Percentiles rank a stretch among this genome's conserved stretches.
These are phyloP conservation scores for Annulohypoxylon nitens DNA, from an alignment of 495 filamentous ascomycete species.

Conservation along the genomic window DNA sequence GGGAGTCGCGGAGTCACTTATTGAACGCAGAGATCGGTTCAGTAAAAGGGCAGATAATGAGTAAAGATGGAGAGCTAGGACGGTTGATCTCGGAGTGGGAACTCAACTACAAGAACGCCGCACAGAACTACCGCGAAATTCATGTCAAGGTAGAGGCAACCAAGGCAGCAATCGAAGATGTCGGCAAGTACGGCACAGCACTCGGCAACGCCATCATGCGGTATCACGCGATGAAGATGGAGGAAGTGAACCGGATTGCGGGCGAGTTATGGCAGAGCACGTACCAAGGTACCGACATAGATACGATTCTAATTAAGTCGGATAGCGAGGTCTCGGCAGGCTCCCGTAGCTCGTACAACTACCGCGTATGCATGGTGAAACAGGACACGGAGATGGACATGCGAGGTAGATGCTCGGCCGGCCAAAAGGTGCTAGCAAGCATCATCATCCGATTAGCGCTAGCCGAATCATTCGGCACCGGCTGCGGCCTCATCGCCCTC, in stretches of 20 bases:
- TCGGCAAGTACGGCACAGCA: conserved; percentile 81
- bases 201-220: conserved; percentile 97
- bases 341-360: conserved; percentile 88
- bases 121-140: conserved; percentile 83
- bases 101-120: conserved; percentile 86
- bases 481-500: conserved; percentile 95
- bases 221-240: conserved; percentile 96
- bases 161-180: conserved; percentile 90
- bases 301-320: conserved; percentile 93
- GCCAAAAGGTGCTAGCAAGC: conserved; percentile 94
- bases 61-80: conserved; percentile 82
- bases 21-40: conserved; percentile 63
- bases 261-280: conserved; percentile 96
- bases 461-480: conserved; percentile 95
- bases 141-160: conserved; percentile 94
- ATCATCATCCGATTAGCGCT: conserved; percentile 98
- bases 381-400: conserved; percentile 98
- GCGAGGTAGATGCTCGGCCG: conserved; percentile 96
- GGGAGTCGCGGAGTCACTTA: conserved; percentile 72
- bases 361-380: conserved; percentile 98
- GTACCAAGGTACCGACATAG: conserved; percentile 97
- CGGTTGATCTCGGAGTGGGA: conserved; percentile 81
- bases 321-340: conserved; percentile 81
- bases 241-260: conserved; percentile 95
- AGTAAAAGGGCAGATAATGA: conserved; percentile 78